These are phyloP conservation scores for Pelargonium citronellum DNA, from an alignment of 441 rosid genomes.

Conservation along the genomic window DNA sequence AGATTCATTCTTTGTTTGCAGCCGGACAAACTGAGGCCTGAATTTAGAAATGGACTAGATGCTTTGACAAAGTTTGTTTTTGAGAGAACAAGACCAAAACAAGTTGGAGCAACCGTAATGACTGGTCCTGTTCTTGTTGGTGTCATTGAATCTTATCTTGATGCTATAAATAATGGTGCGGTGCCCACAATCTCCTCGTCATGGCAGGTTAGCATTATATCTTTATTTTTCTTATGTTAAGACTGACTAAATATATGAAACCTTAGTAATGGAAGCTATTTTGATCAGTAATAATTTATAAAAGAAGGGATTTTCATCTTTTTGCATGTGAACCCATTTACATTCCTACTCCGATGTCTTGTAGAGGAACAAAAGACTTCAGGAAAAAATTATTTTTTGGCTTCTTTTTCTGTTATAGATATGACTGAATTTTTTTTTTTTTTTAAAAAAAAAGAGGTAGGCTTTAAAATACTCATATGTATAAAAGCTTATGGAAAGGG, in stretches of 20 bases:
- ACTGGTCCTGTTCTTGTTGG: constrained; percentile 95
- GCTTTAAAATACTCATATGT: background rate
- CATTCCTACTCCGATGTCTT: background rate
- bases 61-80: constrained; percentile 90
- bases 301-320: constrained; percentile 3
- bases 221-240: constrained; percentile 5
- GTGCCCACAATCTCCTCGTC: constrained; percentile 96
- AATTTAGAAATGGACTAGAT: constrained; percentile 79
- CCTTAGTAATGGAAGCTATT: background rate
- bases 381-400: background rate
- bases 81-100: constrained; percentile 98
- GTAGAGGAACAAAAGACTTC: background rate
- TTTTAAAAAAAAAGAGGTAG: background rate
- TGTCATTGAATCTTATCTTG: constrained; percentile 77
- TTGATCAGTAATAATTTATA: background rate
- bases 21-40: constrained; percentile 76
- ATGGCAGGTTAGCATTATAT: constrained; percentile 74
- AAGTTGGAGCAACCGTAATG: constrained; percentile 79
- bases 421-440: too few species aligned
- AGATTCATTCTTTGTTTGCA: constrained; percentile 29
- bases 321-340: background rate
- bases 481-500: background rate
- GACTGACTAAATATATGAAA: background rate
- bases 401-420: background rate
- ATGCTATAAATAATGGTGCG: constrained; percentile 94